A percentile compares a stretch with the other conserved stretches of the same genome.
These are phyloP conservation scores for Kazachstania bromeliacearum DNA, from an alignment of 805 yeast species.

Conservation along the genomic window DNA sequence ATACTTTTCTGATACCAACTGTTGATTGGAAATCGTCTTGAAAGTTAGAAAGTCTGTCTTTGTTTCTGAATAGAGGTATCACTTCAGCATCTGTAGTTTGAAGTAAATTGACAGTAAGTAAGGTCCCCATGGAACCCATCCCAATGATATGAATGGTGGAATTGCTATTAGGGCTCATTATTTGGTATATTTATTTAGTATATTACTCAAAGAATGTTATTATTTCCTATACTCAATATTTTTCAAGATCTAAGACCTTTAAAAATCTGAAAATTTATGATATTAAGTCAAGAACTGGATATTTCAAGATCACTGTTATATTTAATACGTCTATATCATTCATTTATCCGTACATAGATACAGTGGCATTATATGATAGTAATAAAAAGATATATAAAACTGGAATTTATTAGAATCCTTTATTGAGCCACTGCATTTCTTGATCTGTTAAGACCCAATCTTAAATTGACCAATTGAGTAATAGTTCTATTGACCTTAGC, in stretches of 20 bases:
- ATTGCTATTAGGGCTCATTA: conserved; percentile 1
- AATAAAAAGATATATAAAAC: no score
- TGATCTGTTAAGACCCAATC: conserved; percentile 22
- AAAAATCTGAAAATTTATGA: no score
- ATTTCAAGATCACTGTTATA: no score
- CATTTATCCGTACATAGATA: no score
- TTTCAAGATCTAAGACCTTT: no score
- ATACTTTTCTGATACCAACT: conserved; percentile 20
- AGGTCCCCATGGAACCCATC: conserved; percentile 30
- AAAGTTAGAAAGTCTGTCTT: conserved; percentile 18
- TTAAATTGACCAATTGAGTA: conserved; percentile 28
- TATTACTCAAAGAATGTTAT: no score
- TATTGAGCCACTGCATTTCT: conserved; percentile 8
- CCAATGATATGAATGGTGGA: conserved; percentile 24
- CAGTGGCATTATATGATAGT: no score
- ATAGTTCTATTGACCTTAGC: conserved; percentile 29
- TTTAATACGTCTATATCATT: no score
- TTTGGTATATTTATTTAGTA: background rate
- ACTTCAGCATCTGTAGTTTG: conserved; percentile 16
- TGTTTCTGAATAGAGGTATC: conserved; percentile 28
- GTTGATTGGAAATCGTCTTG: conserved; percentile 13
- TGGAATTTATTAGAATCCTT: background rate
- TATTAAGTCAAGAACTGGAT: no score
- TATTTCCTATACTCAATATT: no score
- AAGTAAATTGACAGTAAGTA: conserved; percentile 23